phyloP scores from a whole-genome alignment of 352 stramenopile genomes.

The Phytophthora megakarya region DNA sequence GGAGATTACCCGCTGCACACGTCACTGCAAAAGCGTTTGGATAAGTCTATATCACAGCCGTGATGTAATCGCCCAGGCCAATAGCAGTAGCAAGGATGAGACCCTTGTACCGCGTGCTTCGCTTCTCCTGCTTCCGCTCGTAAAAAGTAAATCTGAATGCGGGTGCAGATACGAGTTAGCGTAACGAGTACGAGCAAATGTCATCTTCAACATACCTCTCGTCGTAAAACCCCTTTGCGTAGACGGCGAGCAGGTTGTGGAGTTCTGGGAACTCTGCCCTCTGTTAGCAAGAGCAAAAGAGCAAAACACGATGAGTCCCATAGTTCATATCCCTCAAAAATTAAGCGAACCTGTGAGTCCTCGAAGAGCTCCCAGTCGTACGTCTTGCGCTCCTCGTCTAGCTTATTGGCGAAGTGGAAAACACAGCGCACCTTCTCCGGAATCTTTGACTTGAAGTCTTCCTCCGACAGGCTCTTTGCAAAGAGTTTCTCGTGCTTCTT shows the following conservation, averaged over 20 bases:
- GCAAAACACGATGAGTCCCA: not conserved
- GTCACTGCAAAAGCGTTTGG: not conserved
- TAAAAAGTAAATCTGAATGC: slow-evolving; percentile 54
- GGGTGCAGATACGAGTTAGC: not conserved
- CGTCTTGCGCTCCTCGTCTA: slow-evolving; percentile 59
- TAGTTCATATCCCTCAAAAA: not conserved
- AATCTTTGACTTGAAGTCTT: slow-evolving; percentile 74
- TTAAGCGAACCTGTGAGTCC: slow-evolving; percentile 49
- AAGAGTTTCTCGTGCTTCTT: slow-evolving; percentile 70
- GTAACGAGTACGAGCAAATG: not conserved
- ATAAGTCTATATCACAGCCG: slow-evolving; percentile 42
- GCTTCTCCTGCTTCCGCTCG: slow-evolving; percentile 61
- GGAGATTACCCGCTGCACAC: not conserved
- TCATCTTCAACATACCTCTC: slow-evolving; percentile 41
- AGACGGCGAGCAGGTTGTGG: slow-evolving; percentile 61
- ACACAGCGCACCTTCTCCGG: slow-evolving; percentile 77
- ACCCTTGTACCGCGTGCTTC: slow-evolving; percentile 60
- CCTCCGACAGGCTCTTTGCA: slow-evolving; percentile 52
- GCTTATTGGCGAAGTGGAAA: slow-evolving; percentile 71
- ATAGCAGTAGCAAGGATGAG: slow-evolving; percentile 52
- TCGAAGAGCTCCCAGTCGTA: slow-evolving; percentile 66
- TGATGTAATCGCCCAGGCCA: slow-evolving; percentile 61
- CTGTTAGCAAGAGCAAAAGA: slow-evolving; percentile 25
- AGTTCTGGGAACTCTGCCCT: slow-evolving; percentile 67
- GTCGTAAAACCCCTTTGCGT: slow-evolving; percentile 75